Conservation (phyloP, 2,329 filamentous ascomycete genomes). For the Cytospora schulzeri region DNA sequence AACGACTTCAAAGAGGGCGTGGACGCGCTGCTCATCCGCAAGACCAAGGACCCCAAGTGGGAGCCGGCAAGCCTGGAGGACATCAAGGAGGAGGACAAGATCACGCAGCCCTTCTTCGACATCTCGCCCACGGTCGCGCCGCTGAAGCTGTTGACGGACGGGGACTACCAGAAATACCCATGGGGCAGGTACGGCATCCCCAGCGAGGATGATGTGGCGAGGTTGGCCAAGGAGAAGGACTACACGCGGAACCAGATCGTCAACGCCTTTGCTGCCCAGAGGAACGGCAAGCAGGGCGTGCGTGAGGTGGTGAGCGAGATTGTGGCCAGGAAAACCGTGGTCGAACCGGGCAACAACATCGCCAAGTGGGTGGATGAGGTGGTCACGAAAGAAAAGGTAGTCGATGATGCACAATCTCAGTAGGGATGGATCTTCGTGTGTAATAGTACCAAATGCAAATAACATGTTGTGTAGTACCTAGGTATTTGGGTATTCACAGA, state of each 20-base stretch:
- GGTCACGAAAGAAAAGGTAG: slow-evolving; percentile 41
- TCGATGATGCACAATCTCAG: background rate
- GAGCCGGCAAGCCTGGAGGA: slow-evolving; percentile 72
- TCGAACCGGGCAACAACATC: slow-evolving; percentile 28
- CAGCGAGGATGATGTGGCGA: slow-evolving; percentile 62
- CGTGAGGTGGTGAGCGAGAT: slow-evolving; percentile 70
- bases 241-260: slow-evolving; percentile 61
- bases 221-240: slow-evolving; percentile 43
- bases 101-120: slow-evolving; percentile 71
- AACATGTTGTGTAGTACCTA: background rate
- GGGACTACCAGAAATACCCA: slow-evolving; percentile 74
- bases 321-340: slow-evolving; percentile 60
- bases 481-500: background rate
- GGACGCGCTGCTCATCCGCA: slow-evolving; percentile 74
- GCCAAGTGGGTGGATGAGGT: slow-evolving; percentile 41
- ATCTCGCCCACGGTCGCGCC: slow-evolving; percentile 45
- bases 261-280: slow-evolving; percentile 60
- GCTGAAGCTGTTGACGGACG: slow-evolving; percentile 63
- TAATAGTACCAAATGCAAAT: background rate
- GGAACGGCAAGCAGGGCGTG: slow-evolving; percentile 69
- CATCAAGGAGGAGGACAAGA: slow-evolving; percentile 55
- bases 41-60: slow-evolving; percentile 70
- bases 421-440: background rate
- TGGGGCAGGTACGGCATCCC: slow-evolving; percentile 72
- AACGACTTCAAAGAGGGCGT: slow-evolving; percentile 93